Percentiles rank a stretch among this genome's conserved stretches.
Evolutionary conservation across 2,329 filamentous ascomycete species (phyloP).

Genomic region (Colletotrichum sp.): DNA sequence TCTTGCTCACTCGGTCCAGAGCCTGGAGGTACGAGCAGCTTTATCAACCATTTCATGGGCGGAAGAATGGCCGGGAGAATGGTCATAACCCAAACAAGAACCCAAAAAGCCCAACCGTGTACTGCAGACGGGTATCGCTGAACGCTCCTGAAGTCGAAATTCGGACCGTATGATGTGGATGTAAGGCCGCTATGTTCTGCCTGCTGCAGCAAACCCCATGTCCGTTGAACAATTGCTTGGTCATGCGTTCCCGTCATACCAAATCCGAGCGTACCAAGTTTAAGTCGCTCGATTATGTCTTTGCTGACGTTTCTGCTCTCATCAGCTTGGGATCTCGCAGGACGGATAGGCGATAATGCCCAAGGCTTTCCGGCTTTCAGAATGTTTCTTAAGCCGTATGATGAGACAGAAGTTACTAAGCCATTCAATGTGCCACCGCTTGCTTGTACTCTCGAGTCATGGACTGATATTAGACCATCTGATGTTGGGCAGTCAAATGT

Average conservation of each 20-base stretch:
- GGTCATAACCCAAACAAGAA: neutral
- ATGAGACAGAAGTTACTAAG: neutral
- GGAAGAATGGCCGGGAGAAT: neutral
- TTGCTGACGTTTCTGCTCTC: neutral
- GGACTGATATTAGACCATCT: neutral
- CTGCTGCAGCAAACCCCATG: neutral
- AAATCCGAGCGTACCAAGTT: neutral
- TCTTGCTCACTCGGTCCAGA: neutral
- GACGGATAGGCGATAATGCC: neutral
- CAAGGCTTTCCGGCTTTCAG: neutral
- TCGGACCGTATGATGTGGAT: neutral
- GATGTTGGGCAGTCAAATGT: neutral
- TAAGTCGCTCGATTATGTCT: neutral
- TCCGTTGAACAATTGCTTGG: neutral
- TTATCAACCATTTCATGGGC: neutral
- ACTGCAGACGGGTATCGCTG: neutral
- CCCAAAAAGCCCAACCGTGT: neutral
- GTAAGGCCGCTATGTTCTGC: neutral
- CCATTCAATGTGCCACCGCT: neutral
- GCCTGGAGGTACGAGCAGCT: neutral
- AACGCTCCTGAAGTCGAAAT: neutral
- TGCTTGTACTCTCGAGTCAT: neutral
- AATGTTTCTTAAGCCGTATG: neutral
- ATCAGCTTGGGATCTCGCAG: neutral
- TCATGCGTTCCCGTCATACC: neutral